Conservation (phyloP, 1,284 basidiomycete species). For the Ganoderma sinense region DNA sequence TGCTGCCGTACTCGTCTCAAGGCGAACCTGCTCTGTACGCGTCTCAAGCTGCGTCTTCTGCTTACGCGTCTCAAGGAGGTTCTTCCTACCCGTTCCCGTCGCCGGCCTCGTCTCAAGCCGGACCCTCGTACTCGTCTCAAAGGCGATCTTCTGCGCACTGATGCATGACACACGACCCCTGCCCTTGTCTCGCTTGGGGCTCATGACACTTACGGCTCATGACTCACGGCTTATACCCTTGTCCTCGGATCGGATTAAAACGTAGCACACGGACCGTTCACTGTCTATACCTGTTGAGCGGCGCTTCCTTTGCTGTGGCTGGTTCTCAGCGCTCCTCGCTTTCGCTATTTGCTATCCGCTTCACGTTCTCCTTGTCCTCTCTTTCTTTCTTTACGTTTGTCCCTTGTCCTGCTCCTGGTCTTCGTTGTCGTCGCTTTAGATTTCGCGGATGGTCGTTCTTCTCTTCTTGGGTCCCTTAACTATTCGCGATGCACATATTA, state of each 20-base stretch:
- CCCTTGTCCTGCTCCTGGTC: background rate
- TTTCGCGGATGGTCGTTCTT: background rate
- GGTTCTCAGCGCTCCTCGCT: background rate
- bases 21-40: background rate
- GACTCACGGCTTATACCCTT: conserved; percentile 2
- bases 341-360: background rate
- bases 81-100: background rate
- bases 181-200: conserved; percentile 2
- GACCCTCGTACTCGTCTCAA: background rate
- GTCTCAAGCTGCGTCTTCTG: background rate
- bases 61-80: background rate
- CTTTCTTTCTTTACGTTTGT: too few relatives aligned
- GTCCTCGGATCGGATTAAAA: background rate
- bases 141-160: background rate
- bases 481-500: conserved; percentile 3
- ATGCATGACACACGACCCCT: background rate
- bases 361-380: background rate
- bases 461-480: background rate
- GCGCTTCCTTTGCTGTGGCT: conserved; percentile 3
- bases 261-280: conserved; percentile 3
- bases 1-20: background rate
- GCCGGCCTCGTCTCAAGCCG: background rate
- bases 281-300: background rate
- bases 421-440: background rate
- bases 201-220: background rate